Conservation (phyloP, 805 yeast species). For the Metschnikowia santaceciliae region DNA sequence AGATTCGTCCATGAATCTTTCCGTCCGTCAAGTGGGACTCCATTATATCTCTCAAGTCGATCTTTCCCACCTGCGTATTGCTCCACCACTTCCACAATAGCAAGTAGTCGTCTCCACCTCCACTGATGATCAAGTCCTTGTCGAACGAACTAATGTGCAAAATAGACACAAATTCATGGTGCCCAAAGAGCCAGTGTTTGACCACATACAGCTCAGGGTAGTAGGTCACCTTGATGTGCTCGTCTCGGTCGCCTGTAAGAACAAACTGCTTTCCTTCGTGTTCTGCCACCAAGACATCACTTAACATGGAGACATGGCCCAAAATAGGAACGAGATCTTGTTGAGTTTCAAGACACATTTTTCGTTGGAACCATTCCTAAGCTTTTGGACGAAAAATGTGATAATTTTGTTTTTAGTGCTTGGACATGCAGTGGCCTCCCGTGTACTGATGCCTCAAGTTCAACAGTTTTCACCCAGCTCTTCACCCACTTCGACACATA, state of each 20-base stretch:
- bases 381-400: too few species aligned
- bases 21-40: conserved; percentile 46
- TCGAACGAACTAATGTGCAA: conserved; percentile 55
- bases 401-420: too few species aligned
- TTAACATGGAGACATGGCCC: conserved; percentile 96
- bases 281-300: conserved; percentile 55
- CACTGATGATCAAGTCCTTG: conserved; percentile 58
- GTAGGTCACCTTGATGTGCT: conserved; percentile 81
- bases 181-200: conserved; percentile 83
- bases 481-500: too few species aligned
- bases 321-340: conserved; percentile 60
- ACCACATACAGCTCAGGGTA: conserved; percentile 77
- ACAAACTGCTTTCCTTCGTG: conserved; percentile 46
- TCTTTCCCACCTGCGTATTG: conserved; percentile 42
- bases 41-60: conserved; percentile 43
- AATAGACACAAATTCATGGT: conserved; percentile 73
- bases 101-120: conserved; percentile 84
- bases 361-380: too few species aligned
- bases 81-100: conserved; percentile 75
- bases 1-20: conserved; percentile 50
- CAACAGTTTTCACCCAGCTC: too few species aligned
- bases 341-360: too few species aligned
- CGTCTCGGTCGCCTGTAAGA: conserved; percentile 90
- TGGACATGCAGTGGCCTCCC: too few species aligned
- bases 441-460: too few species aligned